Conservation (phyloP, 441 rosid species). For the Syzygium syzygioides region DNA sequence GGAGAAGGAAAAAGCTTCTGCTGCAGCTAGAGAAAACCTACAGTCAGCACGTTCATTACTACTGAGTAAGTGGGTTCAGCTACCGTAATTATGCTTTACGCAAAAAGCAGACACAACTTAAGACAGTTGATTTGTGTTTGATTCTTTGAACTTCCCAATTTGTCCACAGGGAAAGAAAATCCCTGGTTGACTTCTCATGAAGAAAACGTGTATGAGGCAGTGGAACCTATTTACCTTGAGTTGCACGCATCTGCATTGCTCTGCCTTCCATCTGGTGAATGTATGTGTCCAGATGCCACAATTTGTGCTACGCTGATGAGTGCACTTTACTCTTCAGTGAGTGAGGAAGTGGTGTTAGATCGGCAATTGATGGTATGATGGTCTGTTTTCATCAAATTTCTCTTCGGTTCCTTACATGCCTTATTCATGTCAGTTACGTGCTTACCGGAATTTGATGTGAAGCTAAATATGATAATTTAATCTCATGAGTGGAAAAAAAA, state of each 20-base stretch:
- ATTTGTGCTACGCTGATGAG: constrained; percentile 86
- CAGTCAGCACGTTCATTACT: constrained; percentile 57
- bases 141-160: not conserved
- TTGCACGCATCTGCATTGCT: constrained; percentile 92
- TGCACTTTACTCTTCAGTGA: constrained; percentile 80
- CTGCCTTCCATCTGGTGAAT: constrained; percentile 94
- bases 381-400: not conserved
- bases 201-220: constrained; percentile 46
- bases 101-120: not conserved
- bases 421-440: not conserved
- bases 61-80: constrained; percentile 43
- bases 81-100: not conserved
- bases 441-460: not conserved
- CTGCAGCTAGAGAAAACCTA: constrained; percentile 69
- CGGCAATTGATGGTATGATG: constrained; percentile 76
- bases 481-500: not conserved
- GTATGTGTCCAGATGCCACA: constrained; percentile 85
- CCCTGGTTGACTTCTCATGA: constrained; percentile 71
- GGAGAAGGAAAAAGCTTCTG: constrained; percentile 60
- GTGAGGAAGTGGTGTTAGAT: constrained; percentile 70
- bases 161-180: constrained; percentile 50
- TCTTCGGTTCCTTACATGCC: not conserved
- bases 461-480: not conserved
- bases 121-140: not conserved
- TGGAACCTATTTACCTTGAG: constrained; percentile 61